Evolutionary conservation across 225 moss, liverwort and hornwort genomes (phyloP), one percentile per base, ranked within the genome.

Genomic region (Bryum argenteum): DNA sequence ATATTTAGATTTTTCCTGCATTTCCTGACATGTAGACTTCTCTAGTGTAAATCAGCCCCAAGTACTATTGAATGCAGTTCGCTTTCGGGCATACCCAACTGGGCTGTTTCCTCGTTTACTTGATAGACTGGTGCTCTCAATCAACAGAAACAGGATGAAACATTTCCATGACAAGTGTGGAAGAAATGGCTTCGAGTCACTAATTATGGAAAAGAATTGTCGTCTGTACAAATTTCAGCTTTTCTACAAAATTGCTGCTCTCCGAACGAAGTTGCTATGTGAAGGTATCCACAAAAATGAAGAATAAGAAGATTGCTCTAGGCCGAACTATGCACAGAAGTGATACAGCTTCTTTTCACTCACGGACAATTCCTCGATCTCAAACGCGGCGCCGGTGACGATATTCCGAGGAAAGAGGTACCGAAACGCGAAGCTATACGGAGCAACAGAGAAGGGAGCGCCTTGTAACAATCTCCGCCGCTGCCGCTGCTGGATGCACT

Each of bases 381-480:
- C 12, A 8, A 22, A 26, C 2, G 51, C 59, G 2, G 65, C 67
- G 2, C 74, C 33, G 52, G 72, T 71, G 23, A 74, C 66, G 0
- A 50, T 68, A 9, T 23, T 58, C n/a, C 33, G 33, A 33, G 84
- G 82, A 41, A 96, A 91, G 6, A 96, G 58, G 53, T 95, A 95
- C 1, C 95, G 95, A 20, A 93, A 93, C 0, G 75, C 84, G 42
- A 95, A 88, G 64, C 89, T 93, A 57, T 88, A 95, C 0, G 91
- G 83, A 15, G 85, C 44, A 10, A 96, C 77, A 0, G 83, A 81
- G 66, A 91, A 90, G n/a, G 84, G 91, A 1, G 81, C 63, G 0
- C 84, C 51, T 20, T 79, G 80, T 18, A 85, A 82, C 10, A 89
- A 53, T 18, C 82, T 66, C 43, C 85, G 84, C 1, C 77, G 79